Conservation (phyloP, 345 rosid genomes). For the Eucalyptus pauciflora region DNA sequence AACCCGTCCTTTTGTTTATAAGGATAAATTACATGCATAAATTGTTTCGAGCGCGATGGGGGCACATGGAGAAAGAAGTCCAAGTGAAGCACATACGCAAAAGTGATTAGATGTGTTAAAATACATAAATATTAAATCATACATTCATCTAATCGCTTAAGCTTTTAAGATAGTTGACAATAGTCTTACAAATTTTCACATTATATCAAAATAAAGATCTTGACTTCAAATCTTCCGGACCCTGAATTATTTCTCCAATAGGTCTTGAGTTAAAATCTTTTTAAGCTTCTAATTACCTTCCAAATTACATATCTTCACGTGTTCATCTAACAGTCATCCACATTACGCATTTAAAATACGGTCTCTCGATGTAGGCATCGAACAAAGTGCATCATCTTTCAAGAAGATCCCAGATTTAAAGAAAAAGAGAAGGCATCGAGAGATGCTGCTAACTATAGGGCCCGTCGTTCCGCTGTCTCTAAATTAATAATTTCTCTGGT, state of each 20-base stretch:
- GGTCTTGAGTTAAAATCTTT: accelerated
- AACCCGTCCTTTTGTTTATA: not conserved
- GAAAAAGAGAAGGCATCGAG: not conserved
- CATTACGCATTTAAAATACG: not conserved
- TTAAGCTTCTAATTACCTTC: not conserved
- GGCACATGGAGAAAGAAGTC: not conserved
- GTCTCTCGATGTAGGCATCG: not conserved
- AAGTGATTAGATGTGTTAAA: not conserved
- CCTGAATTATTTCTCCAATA: accelerated
- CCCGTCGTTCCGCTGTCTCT: not conserved
- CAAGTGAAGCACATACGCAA: not conserved
- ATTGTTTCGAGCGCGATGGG: not conserved
- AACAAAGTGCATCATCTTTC: not conserved
- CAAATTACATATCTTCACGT: not conserved
- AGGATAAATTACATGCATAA: not conserved
- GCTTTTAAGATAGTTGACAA: accelerated
- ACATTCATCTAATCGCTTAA: accelerated
- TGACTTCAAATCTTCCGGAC: too few relatives aligned
- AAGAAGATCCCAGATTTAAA: not conserved
- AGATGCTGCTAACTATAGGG: not conserved
- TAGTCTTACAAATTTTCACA: not conserved
- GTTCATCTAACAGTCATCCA: not conserved
- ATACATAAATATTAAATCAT: too few relatives aligned
- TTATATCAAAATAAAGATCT: too few relatives aligned
- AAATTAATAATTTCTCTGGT: not conserved